Evolutionary conservation across 2,329 filamentous ascomycete genomes (phyloP).

Genomic region (Hymenoscyphus infarciens): DNA sequence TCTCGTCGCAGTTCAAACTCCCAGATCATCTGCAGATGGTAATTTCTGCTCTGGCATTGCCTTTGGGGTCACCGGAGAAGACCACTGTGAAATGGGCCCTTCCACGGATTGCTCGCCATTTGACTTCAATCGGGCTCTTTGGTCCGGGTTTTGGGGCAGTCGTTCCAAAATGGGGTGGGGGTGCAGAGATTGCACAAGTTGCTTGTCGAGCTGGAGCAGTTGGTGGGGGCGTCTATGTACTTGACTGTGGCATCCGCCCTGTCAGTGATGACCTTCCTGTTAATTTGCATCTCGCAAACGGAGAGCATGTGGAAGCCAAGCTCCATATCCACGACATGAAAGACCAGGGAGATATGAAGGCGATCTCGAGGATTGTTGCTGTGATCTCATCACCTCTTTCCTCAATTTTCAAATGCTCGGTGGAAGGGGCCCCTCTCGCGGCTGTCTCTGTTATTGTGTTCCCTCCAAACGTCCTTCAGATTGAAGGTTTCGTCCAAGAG

Average conservation of each 20-base stretch:
- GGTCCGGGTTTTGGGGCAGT: slow-evolving; percentile 87
- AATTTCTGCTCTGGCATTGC: slow-evolving; percentile 69
- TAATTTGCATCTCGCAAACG: slow-evolving; percentile 53
- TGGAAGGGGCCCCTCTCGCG: slow-evolving; percentile 73
- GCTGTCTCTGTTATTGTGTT: slow-evolving; percentile 70
- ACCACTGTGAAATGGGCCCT: slow-evolving; percentile 65
- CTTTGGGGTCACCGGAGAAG: slow-evolving; percentile 51
- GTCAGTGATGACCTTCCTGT: slow-evolving; percentile 31
- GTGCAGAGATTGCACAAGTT: slow-evolving; percentile 86
- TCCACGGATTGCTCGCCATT: slow-evolving; percentile 69
- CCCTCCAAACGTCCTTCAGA: slow-evolving; percentile 48
- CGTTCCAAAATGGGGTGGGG: slow-evolving; percentile 88
- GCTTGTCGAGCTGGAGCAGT: slow-evolving; percentile 88
- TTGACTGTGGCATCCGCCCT: slow-evolving; percentile 64
- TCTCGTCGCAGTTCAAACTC: slow-evolving; percentile 61
- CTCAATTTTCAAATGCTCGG: slow-evolving; percentile 63
- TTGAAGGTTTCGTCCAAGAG: slow-evolving; percentile 36
- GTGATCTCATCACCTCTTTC: slow-evolving; percentile 65
- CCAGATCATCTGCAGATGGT: slow-evolving; percentile 64
- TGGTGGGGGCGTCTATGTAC: slow-evolving; percentile 84
- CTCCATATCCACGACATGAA: slow-evolving; percentile 46
- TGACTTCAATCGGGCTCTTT: slow-evolving; percentile 82
- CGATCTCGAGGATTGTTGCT: slow-evolving; percentile 59
- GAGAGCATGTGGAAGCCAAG: slow-evolving; percentile 52
- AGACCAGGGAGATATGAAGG: slow-evolving; percentile 25